These are phyloP conservation scores for Coprinellus micaceus DNA, from an alignment of 768 basidiomycete genomes.

Conservation along the genomic window DNA sequence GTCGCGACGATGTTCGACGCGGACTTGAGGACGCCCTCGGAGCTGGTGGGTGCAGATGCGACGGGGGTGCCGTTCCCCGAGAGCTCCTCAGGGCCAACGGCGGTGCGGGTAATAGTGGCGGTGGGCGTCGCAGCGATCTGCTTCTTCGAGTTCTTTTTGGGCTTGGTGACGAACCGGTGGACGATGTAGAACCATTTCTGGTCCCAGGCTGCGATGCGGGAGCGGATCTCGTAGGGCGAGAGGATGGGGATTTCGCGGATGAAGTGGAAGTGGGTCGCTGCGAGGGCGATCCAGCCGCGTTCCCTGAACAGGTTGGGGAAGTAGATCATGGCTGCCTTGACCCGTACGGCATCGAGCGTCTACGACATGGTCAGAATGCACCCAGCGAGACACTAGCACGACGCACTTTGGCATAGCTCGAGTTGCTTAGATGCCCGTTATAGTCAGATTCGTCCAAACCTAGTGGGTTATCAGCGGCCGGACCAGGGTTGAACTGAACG, in stretches of 20 bases:
- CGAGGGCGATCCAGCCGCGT: slow-evolving; percentile 62
- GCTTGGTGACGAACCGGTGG: slow-evolving; percentile 50
- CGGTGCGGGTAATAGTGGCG: not conserved
- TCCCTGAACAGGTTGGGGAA: slow-evolving; percentile 56
- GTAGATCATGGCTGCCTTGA: slow-evolving; percentile 43
- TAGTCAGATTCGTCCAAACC: slow-evolving; percentile 73
- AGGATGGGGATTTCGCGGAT: slow-evolving; percentile 69
- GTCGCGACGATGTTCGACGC: not conserved
- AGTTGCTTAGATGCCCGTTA: slow-evolving; percentile 75
- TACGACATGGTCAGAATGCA: slow-evolving; percentile 10
- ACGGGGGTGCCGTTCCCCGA: not conserved
- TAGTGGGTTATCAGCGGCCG: slow-evolving; percentile 19
- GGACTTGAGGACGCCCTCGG: not conserved
- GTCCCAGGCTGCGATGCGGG: slow-evolving; percentile 62
- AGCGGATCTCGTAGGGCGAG: slow-evolving; percentile 55
- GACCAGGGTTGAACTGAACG: slow-evolving; percentile 1
- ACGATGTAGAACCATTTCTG: slow-evolving; percentile 73
- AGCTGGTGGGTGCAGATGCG: not conserved
- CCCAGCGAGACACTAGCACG: too few relatives aligned
- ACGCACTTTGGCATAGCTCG: slow-evolving; percentile 68
- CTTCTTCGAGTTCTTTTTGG: not conserved
- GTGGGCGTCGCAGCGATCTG: not conserved
- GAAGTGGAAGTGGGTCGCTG: slow-evolving; percentile 67
- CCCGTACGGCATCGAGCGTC: slow-evolving; percentile 46
- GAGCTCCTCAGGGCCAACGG: not conserved